Evolutionary conservation across 768 basidiomycete genomes (phyloP), one percentile per base, ranked within the genome.

Genomic region (Rhodotorula toruloides): DNA sequence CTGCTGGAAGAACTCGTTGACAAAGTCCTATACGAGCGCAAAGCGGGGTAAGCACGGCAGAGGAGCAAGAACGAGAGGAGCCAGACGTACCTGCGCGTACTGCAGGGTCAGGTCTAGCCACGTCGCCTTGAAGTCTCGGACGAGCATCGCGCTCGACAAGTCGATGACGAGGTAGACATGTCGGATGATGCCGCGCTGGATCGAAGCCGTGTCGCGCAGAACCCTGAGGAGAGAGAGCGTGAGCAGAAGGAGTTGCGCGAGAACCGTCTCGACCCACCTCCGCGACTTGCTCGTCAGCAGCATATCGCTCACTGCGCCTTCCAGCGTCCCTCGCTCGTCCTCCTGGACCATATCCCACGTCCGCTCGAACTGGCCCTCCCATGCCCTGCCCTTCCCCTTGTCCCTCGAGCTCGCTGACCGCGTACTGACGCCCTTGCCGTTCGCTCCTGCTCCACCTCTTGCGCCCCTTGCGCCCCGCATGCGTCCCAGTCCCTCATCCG

Each of bases 281-380:
- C 89, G 83, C 61, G 94, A 83, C 66, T 93, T 81, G 9, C 89
- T 86, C 70, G 91, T 81, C 14, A 93, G 90, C 79, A 98, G 84
- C 73, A 90, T 82, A 70, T 90, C 90, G 72, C 92, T 86, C 11
- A 99, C 92, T 4, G 91, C 88, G 2, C 86, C 84, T 65, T 93
- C 89, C 68, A 99, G 77, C 75, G 90, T 93, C 2, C 96, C 96
- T 0, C 83, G 83, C 74, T 92, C 94, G 77, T 98, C 96, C 77
- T 98, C 94, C 76, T 93, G 90, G 0, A 98, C 91, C 1, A 88
- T 89, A 73, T 98, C 96, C 96, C 96, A 99, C 53, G 90, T 89
- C 44, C 92, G 86, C 40, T 88, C 86, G 76, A 92, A 97, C 6
- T 88, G 87, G 2, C 90, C 94, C 76, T 98, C 94, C 94, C 94